Evolutionary conservation across 2,329 filamentous ascomycete genomes (phyloP).

Genomic region (Lecanoromycetidae sp.): DNA sequence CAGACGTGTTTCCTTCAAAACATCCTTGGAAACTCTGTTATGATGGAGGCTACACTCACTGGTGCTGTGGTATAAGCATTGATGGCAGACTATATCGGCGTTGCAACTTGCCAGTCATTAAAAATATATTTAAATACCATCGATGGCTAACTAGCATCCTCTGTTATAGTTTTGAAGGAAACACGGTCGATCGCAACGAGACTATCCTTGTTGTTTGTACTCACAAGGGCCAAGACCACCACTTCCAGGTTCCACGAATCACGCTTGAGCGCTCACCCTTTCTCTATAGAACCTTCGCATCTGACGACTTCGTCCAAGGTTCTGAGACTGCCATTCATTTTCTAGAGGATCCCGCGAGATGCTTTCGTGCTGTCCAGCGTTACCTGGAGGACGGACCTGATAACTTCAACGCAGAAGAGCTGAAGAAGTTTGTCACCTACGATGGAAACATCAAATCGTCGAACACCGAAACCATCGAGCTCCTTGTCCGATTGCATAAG

Average conservation of each 20-base stretch:
- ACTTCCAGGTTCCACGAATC: slow-evolving; percentile 9
- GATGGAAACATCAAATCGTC: neutral
- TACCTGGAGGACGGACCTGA: slow-evolving; percentile 16
- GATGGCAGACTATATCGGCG: too few species aligned
- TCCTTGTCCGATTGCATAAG: slow-evolving; percentile 9
- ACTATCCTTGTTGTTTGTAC: slow-evolving; percentile 6
- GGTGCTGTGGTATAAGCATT: too few species aligned
- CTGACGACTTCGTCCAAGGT: slow-evolving; percentile 18
- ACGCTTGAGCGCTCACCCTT: slow-evolving; percentile 12
- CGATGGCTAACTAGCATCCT: too few species aligned
- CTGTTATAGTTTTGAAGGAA: too few species aligned
- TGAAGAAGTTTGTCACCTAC: slow-evolving; percentile 8
- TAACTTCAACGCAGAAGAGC: neutral
- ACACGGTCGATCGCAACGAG: too few species aligned
- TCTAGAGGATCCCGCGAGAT: slow-evolving; percentile 21
- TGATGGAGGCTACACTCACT: too few species aligned
- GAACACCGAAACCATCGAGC: slow-evolving; percentile 3
- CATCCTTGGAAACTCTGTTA: too few species aligned
- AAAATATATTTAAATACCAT: too few species aligned
- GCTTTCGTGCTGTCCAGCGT: slow-evolving; percentile 9
- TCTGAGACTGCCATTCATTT: slow-evolving; percentile 30
- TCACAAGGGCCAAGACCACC: neutral
- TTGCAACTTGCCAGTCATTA: too few species aligned
- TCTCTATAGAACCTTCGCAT: slow-evolving; percentile 15
- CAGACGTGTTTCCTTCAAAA: too few species aligned